phyloP scores from a whole-genome alignment of 768 basidiomycete genomes.

The Sutorius australiensis region DNA sequence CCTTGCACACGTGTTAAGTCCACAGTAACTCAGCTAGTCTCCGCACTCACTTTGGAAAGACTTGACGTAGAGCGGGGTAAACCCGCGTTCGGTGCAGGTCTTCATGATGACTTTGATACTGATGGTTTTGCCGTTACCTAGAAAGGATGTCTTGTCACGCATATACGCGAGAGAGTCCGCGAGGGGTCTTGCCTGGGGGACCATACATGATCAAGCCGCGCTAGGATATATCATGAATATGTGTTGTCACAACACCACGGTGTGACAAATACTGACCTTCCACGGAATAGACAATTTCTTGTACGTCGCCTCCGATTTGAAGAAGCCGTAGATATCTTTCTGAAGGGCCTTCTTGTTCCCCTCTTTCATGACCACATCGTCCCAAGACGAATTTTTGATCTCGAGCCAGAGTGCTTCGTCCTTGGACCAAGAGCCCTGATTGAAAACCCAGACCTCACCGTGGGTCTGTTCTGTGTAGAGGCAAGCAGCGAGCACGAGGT shows the following conservation, averaged over 20 bases:
- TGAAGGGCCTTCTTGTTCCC: constrained; percentile 63
- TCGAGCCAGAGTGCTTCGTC: constrained; percentile 56
- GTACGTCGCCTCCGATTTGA: constrained; percentile 69
- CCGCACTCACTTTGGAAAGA: constrained; percentile 60
- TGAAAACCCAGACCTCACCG: constrained; percentile 74
- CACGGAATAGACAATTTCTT: constrained; percentile 74
- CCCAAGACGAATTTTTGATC: constrained; percentile 66
- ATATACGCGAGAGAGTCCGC: background rate
- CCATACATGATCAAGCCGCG: constrained; percentile 82
- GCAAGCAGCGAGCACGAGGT: constrained; percentile 52
- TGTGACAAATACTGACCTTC: constrained; percentile 49
- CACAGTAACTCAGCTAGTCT: background rate
- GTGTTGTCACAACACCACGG: background rate
- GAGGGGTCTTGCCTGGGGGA: constrained; percentile 53
- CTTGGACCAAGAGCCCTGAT: constrained; percentile 67
- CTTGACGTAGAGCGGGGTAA: constrained; percentile 75
- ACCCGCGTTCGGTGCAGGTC: constrained; percentile 56
- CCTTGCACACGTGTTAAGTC: constrained; percentile 34
- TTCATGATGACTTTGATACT: constrained; percentile 82
- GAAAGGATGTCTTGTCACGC: background rate
- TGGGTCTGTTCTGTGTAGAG: constrained; percentile 52
- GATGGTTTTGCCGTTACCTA: constrained; percentile 84
- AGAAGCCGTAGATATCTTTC: constrained; percentile 79
- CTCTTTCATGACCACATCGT: constrained; percentile 68
- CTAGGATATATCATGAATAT: constrained; percentile 33